Percentiles rank a stretch among this genome's conserved stretches.
These are phyloP conservation scores for Sphaerulina musiva DNA, from an alignment of 2,329 filamentous ascomycete species.

Conservation along the genomic window DNA sequence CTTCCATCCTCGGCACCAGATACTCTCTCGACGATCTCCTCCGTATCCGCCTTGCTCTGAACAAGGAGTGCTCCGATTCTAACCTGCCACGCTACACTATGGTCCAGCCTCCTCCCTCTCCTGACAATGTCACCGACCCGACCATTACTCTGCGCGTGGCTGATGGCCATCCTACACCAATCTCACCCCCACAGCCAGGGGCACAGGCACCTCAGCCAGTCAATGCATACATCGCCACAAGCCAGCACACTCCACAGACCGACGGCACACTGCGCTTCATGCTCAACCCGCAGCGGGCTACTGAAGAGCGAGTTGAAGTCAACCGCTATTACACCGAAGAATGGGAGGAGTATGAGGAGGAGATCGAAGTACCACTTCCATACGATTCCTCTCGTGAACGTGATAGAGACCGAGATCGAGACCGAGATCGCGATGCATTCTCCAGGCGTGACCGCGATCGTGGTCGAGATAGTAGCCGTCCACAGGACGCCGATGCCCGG, in stretches of 20 bases:
- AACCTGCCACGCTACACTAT: slow-evolving; percentile 56
- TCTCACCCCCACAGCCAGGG: slow-evolving; percentile 29
- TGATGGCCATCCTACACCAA: slow-evolving; percentile 33
- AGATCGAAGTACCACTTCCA: slow-evolving; percentile 55
- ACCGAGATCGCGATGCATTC: slow-evolving; percentile 2
- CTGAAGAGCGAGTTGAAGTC: slow-evolving; percentile 62
- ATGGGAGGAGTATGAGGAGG: slow-evolving; percentile 69
- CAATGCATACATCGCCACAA: slow-evolving; percentile 9
- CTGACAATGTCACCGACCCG: slow-evolving; percentile 32
- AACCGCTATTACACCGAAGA: slow-evolving; percentile 64
- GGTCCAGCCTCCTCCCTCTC: slow-evolving; percentile 25
- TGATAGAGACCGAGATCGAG: slow-evolving; percentile 20
- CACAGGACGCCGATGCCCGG: slow-evolving; percentile 17
- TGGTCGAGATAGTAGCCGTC: slow-evolving; percentile 20
- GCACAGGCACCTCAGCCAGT: slow-evolving; percentile 20
- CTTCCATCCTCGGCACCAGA: slow-evolving; percentile 65
- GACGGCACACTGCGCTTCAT: slow-evolving; percentile 78
- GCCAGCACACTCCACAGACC: slow-evolving; percentile 24
- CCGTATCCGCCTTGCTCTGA: slow-evolving; percentile 76
- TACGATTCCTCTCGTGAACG: slow-evolving; percentile 19
- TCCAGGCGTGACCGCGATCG: slow-evolving; percentile 11
- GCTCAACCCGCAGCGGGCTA: slow-evolving; percentile 70
- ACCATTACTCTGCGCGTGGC: slow-evolving; percentile 26
- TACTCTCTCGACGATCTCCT: slow-evolving; percentile 75
- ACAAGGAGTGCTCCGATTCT: slow-evolving; percentile 65